Evolutionary conservation across 148 eudicot species (phyloP), one percentile per base, ranked within the genome.

Genomic region (Camellia granthamiana): DNA sequence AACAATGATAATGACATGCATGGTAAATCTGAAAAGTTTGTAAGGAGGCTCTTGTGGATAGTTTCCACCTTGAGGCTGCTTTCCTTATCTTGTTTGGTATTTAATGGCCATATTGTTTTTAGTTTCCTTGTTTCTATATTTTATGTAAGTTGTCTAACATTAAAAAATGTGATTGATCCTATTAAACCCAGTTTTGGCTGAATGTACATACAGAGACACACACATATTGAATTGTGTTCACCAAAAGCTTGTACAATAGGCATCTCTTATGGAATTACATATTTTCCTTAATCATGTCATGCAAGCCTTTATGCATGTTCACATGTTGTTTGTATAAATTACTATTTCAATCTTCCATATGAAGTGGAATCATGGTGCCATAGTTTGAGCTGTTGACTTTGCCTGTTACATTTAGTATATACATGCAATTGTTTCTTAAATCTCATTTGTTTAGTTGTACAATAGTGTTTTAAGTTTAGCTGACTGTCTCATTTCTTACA

Each of bases 401-500:
- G 23, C 7, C 41, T 19, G 16, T 47, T 38, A 69, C 8, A 4
- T 18, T 43, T 19, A 7, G 5, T 64, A 55, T 76, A 51, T 43
- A 42, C 54, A 3, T 47, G 54, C 38, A 4, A 12, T 52, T 78
- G 47, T 38, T 52, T 41, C 77, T 63, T 63, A 56, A 63, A 43
- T 52, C 43, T 13, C 13, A 38, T 77, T 64, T 8, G 16, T 12
- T 12, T 74, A 49, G 51, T 55, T 9, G 38, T 12, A 7, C 15
- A 7, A 30, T n/a, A 16, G 6, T 59, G 6, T 69, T 38, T 55
- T 66, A 5, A 71, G 13, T 66, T 8, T 71, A 12, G 68, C 49
- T 80, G 6, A 55, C 58, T 15, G 7, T 79, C 74, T 7, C 56
- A 21, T 61, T 85, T 80, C 69, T 62, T 89, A 78, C 97, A 93